A percentile compares a stretch with the other conserved stretches of the same genome.
Evolutionary conservation across 148 eudicot genomes (phyloP).

Genomic region (Rheum nobile): DNA sequence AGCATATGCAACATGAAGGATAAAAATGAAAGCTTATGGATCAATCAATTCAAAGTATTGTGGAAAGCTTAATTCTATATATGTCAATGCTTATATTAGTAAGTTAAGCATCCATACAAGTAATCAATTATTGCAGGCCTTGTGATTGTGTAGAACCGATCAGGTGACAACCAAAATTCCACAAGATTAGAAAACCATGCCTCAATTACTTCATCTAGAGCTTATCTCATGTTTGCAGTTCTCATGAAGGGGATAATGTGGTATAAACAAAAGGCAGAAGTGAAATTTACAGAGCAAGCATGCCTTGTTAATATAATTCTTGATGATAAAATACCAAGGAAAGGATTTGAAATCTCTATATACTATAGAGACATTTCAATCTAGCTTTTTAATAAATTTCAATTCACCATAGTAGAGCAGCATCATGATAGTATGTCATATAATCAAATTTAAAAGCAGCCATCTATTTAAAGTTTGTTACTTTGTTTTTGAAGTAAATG

Average conservation of each 20-base stretch:
- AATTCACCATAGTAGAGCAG: not conserved
- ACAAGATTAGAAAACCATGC: too few species aligned
- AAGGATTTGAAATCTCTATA: not conserved
- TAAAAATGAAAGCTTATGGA: not conserved
- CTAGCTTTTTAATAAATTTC: not conserved
- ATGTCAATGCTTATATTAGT: not conserved
- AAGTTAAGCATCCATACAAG: not conserved
- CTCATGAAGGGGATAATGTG: not conserved
- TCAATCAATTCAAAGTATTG: not conserved
- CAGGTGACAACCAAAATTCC: too few species aligned
- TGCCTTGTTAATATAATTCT: not conserved
- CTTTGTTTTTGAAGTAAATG: too few species aligned
- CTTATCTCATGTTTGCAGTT: too few species aligned
- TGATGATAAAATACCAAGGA: not conserved
- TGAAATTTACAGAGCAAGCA: not conserved
- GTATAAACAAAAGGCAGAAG: not conserved
- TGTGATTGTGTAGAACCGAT: not conserved
- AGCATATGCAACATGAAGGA: too few species aligned
- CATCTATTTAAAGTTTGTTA: too few species aligned
- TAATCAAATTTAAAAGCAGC: too few species aligned
- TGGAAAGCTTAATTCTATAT: not conserved
- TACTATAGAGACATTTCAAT: not conserved
- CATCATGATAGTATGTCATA: not conserved
- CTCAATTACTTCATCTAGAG: too few species aligned
- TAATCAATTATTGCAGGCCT: not conserved